phyloP scores from a whole-genome alignment of 176 grass and related monocot genomes.

The Carex cristatella region DNA sequence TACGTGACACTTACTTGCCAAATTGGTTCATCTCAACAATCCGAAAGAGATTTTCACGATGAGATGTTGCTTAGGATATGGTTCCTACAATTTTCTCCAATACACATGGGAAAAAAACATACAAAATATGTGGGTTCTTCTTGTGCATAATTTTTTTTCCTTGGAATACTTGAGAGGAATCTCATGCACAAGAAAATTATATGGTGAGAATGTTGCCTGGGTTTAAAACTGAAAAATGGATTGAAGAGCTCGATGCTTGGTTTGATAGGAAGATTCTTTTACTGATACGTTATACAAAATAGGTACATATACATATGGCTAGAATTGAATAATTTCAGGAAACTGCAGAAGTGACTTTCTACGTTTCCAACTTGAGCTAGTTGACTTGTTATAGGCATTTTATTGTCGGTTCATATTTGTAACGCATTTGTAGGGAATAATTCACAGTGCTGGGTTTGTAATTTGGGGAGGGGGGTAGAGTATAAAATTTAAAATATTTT shows the following conservation, averaged over 20 bases:
- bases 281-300: slow-evolving; percentile 1
- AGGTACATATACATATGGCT: neutral
- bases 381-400: neutral
- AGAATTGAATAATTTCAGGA: neutral
- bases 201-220: neutral
- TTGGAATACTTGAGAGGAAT: neutral
- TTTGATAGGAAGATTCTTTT: neutral
- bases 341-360: neutral
- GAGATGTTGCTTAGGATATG: neutral
- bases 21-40: slow-evolving; percentile 33
- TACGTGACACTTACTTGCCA: slow-evolving; percentile 42
- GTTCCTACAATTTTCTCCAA: neutral
- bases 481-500: neutral
- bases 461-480: neutral
- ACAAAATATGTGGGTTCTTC: neutral
- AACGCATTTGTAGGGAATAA: neutral
- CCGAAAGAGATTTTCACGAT: slow-evolving; percentile 41
- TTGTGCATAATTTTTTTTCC: neutral
- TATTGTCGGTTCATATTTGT: neutral
- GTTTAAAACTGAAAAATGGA: neutral
- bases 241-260: neutral
- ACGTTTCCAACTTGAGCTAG: neutral
- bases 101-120: neutral
- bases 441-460: neutral
- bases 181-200: neutral